phyloP scores from a whole-genome alignment of 345 rosid species.

The Lepidium didymum region DNA sequence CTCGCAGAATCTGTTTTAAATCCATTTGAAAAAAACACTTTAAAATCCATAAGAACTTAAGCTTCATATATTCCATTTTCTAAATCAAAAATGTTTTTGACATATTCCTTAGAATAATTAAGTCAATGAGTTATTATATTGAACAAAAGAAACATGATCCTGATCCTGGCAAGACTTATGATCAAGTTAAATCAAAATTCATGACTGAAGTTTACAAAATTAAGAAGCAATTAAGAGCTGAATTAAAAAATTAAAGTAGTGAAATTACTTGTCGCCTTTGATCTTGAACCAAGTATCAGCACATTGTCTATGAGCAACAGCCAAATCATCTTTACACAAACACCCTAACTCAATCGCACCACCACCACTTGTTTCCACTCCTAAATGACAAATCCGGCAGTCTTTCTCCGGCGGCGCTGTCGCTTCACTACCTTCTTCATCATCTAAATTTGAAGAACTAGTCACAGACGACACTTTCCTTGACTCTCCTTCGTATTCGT shows the following conservation, averaged over 20 bases:
- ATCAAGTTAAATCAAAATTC: not conserved
- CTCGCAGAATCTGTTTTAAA: constrained; percentile 83
- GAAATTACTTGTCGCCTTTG: constrained; percentile 67
- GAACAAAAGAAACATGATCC: too few relatives aligned
- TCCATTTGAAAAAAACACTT: too few relatives aligned
- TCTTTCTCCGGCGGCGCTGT: constrained; percentile 51
- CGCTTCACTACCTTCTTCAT: constrained; percentile 40
- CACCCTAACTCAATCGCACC: constrained; percentile 73
- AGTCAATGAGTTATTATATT: too few relatives aligned
- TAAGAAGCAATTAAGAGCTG: not conserved
- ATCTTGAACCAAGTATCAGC: constrained; percentile 99
- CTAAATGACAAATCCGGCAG: constrained; percentile 92
- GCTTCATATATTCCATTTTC: not conserved
- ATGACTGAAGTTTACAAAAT: not conserved
- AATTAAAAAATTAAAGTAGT: not conserved
- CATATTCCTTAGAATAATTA: not conserved
- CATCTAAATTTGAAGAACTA: constrained; percentile 37
- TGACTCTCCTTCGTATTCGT: constrained; percentile 35
- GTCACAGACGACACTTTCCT: constrained; percentile 39
- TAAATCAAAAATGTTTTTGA: not conserved
- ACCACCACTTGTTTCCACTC: constrained; percentile 60
- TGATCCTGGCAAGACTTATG: not conserved
- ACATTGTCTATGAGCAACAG: constrained; percentile 89
- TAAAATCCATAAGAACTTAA: not conserved
- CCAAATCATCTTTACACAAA: constrained; percentile 89